A percentile compares a stretch with the other conserved stretches of the same genome.
Evolutionary conservation across 2,329 filamentous ascomycete genomes (phyloP).

Genomic region (Coniochaeta sp.): DNA sequence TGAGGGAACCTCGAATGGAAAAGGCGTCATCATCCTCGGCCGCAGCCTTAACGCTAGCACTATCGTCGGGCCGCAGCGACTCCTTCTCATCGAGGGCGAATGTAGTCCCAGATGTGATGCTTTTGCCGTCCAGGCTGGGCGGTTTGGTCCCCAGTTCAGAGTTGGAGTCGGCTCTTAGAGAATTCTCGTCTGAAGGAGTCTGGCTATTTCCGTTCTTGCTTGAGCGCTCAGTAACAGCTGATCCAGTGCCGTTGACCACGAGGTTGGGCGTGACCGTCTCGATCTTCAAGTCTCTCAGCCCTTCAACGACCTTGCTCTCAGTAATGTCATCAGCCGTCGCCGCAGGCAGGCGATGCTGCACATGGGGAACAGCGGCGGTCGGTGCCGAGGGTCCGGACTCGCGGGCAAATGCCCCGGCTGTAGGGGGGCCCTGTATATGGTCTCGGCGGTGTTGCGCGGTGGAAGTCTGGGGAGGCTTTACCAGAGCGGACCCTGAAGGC

Average conservation of each 20-base stretch:
- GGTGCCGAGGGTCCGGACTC: neutral
- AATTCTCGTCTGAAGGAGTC: conserved; percentile 45
- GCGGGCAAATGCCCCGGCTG: neutral
- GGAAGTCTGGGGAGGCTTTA: conserved; percentile 12
- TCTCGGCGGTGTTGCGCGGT: conserved; percentile 11
- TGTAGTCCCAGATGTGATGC: conserved; percentile 86
- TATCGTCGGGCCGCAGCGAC: conserved; percentile 88
- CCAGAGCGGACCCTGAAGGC: conserved; percentile 13
- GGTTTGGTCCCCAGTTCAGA: conserved; percentile 70
- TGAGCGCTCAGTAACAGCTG: conserved; percentile 27
- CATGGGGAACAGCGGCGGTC: neutral
- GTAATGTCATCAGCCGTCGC: neutral
- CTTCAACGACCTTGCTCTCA: conserved; percentile 17
- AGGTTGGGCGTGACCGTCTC: conserved; percentile 29
- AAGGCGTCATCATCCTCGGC: conserved; percentile 84
- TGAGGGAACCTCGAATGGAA: conserved; percentile 67
- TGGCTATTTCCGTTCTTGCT: conserved; percentile 28
- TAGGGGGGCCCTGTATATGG: neutral
- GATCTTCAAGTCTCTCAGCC: conserved; percentile 21
- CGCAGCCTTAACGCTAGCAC: conserved; percentile 81
- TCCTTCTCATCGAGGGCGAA: conserved; percentile 97
- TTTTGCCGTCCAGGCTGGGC: conserved; percentile 87
- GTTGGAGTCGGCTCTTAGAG: conserved; percentile 52
- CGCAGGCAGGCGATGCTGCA: neutral
- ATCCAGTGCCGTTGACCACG: conserved; percentile 40